A percentile compares a stretch with the other conserved stretches of the same genome.
Conservation (phyloP, 179 eudicot genomes). For the Pouteria campechiana region DNA sequence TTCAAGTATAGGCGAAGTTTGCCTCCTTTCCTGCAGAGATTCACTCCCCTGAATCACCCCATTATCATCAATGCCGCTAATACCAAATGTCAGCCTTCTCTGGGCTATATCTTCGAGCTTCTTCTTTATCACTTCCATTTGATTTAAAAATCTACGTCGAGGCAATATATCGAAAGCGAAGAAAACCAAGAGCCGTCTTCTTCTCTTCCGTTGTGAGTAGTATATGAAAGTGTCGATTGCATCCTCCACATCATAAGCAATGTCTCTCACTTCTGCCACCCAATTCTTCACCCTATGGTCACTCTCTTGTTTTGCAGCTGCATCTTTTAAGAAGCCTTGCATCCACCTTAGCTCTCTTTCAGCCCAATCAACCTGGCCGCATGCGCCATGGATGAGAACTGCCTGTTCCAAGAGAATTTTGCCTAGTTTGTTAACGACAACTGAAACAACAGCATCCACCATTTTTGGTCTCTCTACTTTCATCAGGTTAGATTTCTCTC, state of each 20-base stretch:
- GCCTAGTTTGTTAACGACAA: too few species aligned
- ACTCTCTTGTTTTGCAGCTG: neutral
- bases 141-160: neutral
- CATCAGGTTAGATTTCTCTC: too few species aligned
- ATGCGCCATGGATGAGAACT: too few species aligned
- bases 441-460: too few species aligned
- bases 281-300: constrained; percentile 3
- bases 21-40: neutral
- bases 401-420: too few species aligned
- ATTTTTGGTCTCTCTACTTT: too few species aligned
- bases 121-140: neutral
- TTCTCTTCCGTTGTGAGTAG: neutral
- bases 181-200: neutral
- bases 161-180: neutral
- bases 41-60: neutral
- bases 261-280: constrained; percentile 2
- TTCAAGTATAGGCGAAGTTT: neutral
- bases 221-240: neutral
- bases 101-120: neutral
- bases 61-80: neutral
- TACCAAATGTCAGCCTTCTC: constrained; percentile 2
- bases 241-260: constrained; percentile 4
- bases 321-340: constrained; percentile 2
- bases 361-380: neutral
- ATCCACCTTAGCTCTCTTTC: constrained; percentile 1